A percentile compares a stretch with the other conserved stretches of the same genome.
These are phyloP conservation scores for Populus tomentosa DNA, from an alignment of 441 rosid species.

Conservation along the genomic window DNA sequence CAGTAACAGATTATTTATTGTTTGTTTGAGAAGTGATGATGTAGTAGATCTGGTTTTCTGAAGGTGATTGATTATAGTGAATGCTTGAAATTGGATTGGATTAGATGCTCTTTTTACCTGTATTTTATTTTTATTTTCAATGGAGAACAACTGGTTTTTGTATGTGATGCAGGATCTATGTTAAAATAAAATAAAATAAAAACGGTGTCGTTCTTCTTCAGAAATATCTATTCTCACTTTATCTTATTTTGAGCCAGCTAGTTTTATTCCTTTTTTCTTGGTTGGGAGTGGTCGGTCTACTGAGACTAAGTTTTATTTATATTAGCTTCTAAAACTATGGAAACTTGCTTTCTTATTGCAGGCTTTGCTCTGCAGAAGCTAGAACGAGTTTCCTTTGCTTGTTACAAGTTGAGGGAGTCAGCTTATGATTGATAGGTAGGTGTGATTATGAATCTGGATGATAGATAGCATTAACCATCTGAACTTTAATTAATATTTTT, in stretches of 20 bases:
- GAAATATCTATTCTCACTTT: too few species aligned
- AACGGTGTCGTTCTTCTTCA: too few species aligned
- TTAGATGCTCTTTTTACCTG: not conserved
- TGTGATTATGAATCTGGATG: not conserved
- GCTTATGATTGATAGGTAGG: constrained; percentile 2
- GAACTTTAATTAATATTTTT: too few species aligned
- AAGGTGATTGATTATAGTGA: not conserved
- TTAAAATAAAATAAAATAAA: too few species aligned
- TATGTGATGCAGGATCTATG: too few species aligned
- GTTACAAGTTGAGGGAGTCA: not conserved
- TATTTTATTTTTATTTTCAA: not conserved
- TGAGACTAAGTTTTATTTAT: too few species aligned
- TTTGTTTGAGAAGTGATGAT: not conserved
- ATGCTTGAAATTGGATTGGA: not conserved
- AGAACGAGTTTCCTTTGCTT: constrained; percentile 1
- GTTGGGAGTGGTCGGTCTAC: too few species aligned
- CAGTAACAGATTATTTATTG: too few species aligned
- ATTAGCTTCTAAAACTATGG: too few species aligned
- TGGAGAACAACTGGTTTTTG: not conserved
- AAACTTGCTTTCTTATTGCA: constrained; percentile 13
- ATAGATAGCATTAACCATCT: not conserved
- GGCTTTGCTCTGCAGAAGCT: not conserved
- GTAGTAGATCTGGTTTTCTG: not conserved
- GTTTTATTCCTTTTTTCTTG: too few species aligned
- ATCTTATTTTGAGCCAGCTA: too few species aligned